Percentiles rank a stretch among this genome's conserved stretches.
Conservation (phyloP, 495 filamentous ascomycete species). For the Tuber umbilicatum region DNA sequence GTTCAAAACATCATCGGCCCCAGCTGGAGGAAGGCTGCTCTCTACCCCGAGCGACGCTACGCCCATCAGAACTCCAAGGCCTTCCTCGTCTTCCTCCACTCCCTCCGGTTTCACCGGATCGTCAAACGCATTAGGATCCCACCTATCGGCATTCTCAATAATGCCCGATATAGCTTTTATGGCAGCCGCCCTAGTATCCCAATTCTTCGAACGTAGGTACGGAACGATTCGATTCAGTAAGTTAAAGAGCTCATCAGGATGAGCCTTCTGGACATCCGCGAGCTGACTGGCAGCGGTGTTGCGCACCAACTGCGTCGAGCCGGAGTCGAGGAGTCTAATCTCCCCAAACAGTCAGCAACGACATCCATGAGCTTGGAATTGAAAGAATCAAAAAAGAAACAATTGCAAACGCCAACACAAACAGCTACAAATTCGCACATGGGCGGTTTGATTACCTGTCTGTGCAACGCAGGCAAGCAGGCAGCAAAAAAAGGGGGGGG, state of each 20-base stretch:
- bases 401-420: conserved; percentile 18
- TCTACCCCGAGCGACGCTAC: conserved; percentile 36
- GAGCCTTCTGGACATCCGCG: conserved; percentile 92
- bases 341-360: conserved; percentile 16
- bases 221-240: conserved; percentile 91
- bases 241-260: conserved; percentile 95
- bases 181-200: conserved; percentile 88
- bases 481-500: neutral
- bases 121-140: conserved; percentile 76
- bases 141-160: conserved; percentile 75
- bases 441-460: conserved; percentile 28
- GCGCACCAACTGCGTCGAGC: conserved; percentile 86
- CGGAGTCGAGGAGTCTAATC: conserved; percentile 81
- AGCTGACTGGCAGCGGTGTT: conserved; percentile 95
- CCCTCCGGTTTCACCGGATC: conserved; percentile 48
- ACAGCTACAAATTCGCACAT: conserved; percentile 14
- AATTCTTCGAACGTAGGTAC: conserved; percentile 83
- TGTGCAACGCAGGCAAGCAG: neutral
- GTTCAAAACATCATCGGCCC: conserved; percentile 55
- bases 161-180: conserved; percentile 91
- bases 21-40: conserved; percentile 40
- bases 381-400: neutral
- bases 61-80: conserved; percentile 1
- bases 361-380: conserved; percentile 1
- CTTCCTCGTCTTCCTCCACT: conserved; percentile 42